Base-by-base conservation (phyloP, 305 asterid genomes). In the Euphrasia arctica region DNA sequence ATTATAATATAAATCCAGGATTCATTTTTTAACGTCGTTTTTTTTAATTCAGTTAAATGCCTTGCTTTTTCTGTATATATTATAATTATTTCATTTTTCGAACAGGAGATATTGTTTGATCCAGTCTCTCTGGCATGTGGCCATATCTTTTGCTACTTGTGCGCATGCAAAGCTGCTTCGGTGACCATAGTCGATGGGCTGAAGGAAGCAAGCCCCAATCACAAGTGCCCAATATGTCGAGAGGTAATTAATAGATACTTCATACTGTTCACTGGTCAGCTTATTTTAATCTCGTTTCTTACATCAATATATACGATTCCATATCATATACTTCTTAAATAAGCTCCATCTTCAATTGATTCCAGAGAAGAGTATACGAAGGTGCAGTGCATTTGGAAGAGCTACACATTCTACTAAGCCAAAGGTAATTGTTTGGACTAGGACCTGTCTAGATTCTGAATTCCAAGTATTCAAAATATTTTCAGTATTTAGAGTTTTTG, bases 61-160 rank as follows among this genome's bases (percentile, higher is more conserved):
- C 72, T 66, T 51, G 48, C 63, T 18, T 4, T 43, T 3, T 34
- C 27, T n/a, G 25, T 36, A 2, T 42, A 25, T 57, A 54, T 11
- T 36, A 18, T 31, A 9, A 43, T 18, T 15, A 18, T 34, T 34
- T 62, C 32, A 2, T 58, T 36, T 32, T 36, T 32, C 34, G 29
- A 28, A 69, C 86, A 92, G 98, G 98, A 93, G 81, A 84, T 90
- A 3, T 75, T 90, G n/a, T 90, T 93, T 63, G 98, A 93, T 72
- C 92, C 98, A 1, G 88, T 84, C 3, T 80, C 95, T 65, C 95
- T 93, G 70, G 75, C 83, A 0, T 93, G 98, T 60, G 97, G 97
- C 13, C 98, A 93, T 70, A 88, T 88, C 62, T 90, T 90, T 74
- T 90, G 98, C 75, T 90, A 79, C 83, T 72, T 84, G 76, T 93